Percentiles rank a stretch among this genome's conserved stretches.
These are phyloP conservation scores for Apiotrichum domesticum DNA, from an alignment of 1,284 basidiomycete genomes.

Conservation along the genomic window DNA sequence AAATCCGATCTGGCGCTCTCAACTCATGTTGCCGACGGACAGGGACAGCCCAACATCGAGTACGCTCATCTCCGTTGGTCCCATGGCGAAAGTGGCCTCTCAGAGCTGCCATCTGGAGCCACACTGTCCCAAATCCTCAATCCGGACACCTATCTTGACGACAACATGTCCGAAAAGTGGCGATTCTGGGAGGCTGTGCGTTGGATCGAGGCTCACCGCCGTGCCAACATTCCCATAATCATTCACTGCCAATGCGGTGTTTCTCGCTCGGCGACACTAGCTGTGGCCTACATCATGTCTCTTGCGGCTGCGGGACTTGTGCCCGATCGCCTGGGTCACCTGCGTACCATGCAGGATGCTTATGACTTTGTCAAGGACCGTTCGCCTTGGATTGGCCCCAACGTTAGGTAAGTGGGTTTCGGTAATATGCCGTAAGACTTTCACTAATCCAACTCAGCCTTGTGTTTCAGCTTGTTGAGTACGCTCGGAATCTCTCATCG, in stretches of 20 bases:
- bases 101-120: constrained; percentile 48
- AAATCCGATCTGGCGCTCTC: constrained; percentile 21
- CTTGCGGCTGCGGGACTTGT: constrained; percentile 69
- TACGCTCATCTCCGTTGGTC: constrained; percentile 94
- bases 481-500: constrained; percentile 70
- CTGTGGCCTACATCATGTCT: constrained; percentile 92
- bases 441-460: constrained; percentile 54
- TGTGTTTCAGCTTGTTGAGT: constrained; percentile 93
- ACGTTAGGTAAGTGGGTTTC: constrained; percentile 73
- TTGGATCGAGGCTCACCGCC: constrained; percentile 70
- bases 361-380: constrained; percentile 86
- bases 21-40: constrained; percentile 29
- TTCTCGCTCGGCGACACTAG: constrained; percentile 84
- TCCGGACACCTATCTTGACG: background rate
- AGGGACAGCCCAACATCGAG: constrained; percentile 64
- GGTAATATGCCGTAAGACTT: background rate
- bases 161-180: constrained; percentile 19
- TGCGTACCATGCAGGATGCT: constrained; percentile 78
- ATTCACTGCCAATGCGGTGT: constrained; percentile 97
- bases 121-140: constrained; percentile 21
- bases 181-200: constrained; percentile 73
- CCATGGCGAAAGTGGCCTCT: constrained; percentile 84
- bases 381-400: constrained; percentile 82
- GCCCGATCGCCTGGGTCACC: constrained; percentile 63
- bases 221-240: constrained; percentile 68